A percentile compares a stretch with the other conserved stretches of the same genome.
phyloP scores from a whole-genome alignment of 108 stramenopile genomes.

The Nitzschia sp. region DNA sequence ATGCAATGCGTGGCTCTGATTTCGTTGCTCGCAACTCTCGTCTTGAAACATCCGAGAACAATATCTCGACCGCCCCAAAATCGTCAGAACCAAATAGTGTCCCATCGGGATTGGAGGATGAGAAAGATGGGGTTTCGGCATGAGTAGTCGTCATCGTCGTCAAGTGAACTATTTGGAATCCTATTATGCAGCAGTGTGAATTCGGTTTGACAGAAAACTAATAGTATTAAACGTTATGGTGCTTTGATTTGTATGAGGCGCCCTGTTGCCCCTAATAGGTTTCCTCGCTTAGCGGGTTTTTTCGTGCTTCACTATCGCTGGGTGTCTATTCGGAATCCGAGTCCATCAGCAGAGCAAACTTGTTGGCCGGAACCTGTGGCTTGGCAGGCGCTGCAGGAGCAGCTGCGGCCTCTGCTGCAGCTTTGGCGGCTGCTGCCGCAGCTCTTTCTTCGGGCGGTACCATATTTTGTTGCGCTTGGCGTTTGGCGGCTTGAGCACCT shows the following conservation, averaged over 20 bases:
- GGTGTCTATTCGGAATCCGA: conserved; percentile 40
- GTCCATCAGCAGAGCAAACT: conserved; percentile 46
- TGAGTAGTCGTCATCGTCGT: too few species aligned
- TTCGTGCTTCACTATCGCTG: too few species aligned
- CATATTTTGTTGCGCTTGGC: conserved; percentile 9
- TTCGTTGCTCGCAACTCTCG: conserved; percentile 45
- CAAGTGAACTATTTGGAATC: too few species aligned
- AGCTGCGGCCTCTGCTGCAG: conserved; percentile 4
- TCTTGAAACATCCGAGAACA: background rate
- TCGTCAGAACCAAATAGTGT: background rate
- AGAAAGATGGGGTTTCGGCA: too few species aligned
- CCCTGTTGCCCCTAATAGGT: too few species aligned
- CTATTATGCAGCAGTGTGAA: too few species aligned
- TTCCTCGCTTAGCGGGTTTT: too few species aligned
- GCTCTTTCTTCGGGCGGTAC: conserved; percentile 8
- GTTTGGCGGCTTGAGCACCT: background rate
- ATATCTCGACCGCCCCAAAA: background rate
- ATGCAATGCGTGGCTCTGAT: conserved; percentile 52
- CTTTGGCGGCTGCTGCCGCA: conserved; percentile 4
- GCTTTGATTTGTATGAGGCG: too few species aligned
- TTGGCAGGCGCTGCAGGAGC: conserved; percentile 14
- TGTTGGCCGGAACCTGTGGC: conserved; percentile 34
- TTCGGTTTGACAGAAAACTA: too few species aligned
- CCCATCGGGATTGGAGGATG: background rate
- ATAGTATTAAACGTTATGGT: too few species aligned